A percentile compares a stretch with the other conserved stretches of the same genome.
Conservation (phyloP, 805 yeast species). For the Saccharomycopsis schoenii region DNA sequence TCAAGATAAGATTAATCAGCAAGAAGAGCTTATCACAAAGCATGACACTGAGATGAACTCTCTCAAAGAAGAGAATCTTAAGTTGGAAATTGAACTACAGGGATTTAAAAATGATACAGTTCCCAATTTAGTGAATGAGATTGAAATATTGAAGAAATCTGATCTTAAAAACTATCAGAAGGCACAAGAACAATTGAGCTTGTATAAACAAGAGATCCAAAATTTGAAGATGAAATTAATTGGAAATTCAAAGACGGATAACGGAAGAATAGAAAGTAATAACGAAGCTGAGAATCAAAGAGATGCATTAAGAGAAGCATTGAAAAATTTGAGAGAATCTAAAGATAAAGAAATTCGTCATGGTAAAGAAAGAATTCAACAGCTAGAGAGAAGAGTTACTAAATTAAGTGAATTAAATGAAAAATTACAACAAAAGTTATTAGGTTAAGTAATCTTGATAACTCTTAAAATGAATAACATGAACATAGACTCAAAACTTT, state of each 20-base stretch:
- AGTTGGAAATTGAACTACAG: conserved; percentile 31
- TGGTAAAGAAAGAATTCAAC: conserved; percentile 22
- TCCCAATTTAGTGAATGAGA: conserved; percentile 37
- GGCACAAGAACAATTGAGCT: conserved; percentile 23
- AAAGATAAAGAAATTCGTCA: conserved; percentile 22
- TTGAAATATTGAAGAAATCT: conserved; percentile 27
- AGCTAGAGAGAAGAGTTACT: conserved; percentile 21
- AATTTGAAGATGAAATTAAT: conserved; percentile 29
- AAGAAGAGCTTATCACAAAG: conserved; percentile 37
- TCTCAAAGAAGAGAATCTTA: conserved; percentile 32
- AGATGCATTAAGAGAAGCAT: conserved; percentile 25
- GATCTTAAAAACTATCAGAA: conserved; percentile 16
- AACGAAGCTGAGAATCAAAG: conserved; percentile 23
- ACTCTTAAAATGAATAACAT: neutral
- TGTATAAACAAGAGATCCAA: conserved; percentile 25
- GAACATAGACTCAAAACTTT: neutral
- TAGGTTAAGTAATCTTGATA: neutral
- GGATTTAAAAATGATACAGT: conserved; percentile 33
- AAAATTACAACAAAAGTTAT: conserved; percentile 11
- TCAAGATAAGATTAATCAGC: conserved; percentile 38
- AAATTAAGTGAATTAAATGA: conserved; percentile 18
- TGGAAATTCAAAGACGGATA: neutral
- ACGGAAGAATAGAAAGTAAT: neutral
- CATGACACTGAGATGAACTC: conserved; percentile 28
- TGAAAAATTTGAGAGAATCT: conserved; percentile 23